Evolutionary conservation across 1,139 yeast species (phyloP).

Genomic region (Taiozyma sp.): DNA sequence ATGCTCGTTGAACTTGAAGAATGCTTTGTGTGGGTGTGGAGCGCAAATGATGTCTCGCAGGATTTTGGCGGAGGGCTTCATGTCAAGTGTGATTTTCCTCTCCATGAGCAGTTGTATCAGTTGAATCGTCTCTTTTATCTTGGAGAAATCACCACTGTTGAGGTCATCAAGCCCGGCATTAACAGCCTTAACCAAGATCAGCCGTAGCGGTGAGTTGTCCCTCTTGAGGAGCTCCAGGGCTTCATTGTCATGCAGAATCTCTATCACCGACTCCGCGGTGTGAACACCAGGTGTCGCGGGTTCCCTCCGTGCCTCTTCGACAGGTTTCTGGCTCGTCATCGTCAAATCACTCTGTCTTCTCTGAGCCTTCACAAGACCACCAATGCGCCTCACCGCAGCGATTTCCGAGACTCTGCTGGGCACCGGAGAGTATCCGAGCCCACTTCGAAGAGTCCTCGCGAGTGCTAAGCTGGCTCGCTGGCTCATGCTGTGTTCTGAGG

Average conservation of each 20-base stretch:
- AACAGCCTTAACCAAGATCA: neutral
- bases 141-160: neutral
- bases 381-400: neutral
- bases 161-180: neutral
- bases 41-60: neutral
- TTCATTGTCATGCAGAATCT: neutral
- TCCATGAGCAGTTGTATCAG: neutral
- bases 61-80: neutral
- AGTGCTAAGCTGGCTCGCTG: neutral
- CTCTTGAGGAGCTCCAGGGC: neutral
- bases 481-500: neutral
- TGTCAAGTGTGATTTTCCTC: neutral
- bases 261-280: neutral
- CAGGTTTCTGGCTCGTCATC: neutral
- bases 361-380: neutral
- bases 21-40: neutral
- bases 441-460: neutral
- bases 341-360: neutral
- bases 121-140: neutral
- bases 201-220: neutral
- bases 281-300: neutral
- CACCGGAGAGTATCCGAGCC: neutral
- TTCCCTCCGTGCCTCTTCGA: neutral
- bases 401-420: neutral
- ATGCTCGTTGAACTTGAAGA: neutral